A percentile compares a stretch with the other conserved stretches of the same genome.
phyloP scores from a whole-genome alignment of 2,329 filamentous ascomycete species.

The Triangularia verruculosa region DNA sequence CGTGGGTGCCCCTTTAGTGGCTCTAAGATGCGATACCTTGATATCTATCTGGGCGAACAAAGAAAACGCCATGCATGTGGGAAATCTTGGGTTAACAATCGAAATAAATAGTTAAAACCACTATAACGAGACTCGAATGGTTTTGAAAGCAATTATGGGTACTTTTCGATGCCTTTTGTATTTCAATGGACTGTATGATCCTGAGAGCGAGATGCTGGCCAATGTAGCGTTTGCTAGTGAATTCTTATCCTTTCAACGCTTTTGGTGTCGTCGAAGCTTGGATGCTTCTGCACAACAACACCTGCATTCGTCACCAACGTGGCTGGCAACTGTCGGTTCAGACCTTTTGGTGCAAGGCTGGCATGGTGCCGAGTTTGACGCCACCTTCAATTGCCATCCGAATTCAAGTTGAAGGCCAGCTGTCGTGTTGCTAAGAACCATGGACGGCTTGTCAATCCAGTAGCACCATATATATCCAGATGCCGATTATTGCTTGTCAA shows the following conservation, averaged over 20 bases:
- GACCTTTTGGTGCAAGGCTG: too few relatives aligned
- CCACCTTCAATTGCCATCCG: too few relatives aligned
- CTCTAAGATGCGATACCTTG: neutral
- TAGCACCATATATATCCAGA: too few relatives aligned
- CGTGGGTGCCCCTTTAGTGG: neutral
- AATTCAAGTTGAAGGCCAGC: too few relatives aligned
- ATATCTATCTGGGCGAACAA: neutral
- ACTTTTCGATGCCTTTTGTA: neutral
- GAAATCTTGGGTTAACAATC: neutral
- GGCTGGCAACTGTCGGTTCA: neutral
- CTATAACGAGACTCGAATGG: too few relatives aligned
- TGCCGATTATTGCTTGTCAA: too few relatives aligned
- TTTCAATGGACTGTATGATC: neutral
- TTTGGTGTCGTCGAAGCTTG: neutral
- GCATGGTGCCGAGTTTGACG: too few relatives aligned
- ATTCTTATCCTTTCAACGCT: neutral
- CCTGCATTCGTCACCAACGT: slow-evolving; percentile 5
- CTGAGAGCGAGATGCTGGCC: neutral
- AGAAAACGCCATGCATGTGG: neutral
- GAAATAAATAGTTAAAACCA: neutral
- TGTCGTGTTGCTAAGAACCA: too few relatives aligned
- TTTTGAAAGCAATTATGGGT: neutral
- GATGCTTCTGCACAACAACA: neutral
- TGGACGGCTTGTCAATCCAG: too few relatives aligned
- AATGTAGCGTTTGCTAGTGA: neutral